These are phyloP conservation scores for Starmerella geochares DNA, from an alignment of 805 yeast genomes.

Conservation along the genomic window DNA sequence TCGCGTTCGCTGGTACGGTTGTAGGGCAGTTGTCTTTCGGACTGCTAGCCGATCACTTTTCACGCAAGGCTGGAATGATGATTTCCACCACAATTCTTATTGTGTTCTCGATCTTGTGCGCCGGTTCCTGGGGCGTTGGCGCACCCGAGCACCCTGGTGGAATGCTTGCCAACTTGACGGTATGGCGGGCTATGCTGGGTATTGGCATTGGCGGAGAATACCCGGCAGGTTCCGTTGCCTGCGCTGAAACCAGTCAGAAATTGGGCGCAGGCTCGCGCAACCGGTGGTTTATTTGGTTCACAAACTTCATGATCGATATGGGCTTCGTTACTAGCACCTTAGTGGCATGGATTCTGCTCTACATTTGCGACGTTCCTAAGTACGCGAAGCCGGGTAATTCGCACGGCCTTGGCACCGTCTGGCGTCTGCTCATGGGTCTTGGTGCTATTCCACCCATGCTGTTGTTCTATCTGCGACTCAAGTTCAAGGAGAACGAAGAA, in stretches of 20 bases:
- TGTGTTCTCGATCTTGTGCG: conserved; percentile 62
- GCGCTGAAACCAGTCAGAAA: conserved; percentile 77
- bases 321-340: conserved; percentile 80
- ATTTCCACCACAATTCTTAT: conserved; percentile 65
- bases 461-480: conserved; percentile 65
- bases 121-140: conserved; percentile 79
- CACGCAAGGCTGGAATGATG: conserved; percentile 77
- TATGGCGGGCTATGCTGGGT: conserved; percentile 79
- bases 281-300: conserved; percentile 81
- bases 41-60: conserved; percentile 62
- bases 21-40: conserved; percentile 79
- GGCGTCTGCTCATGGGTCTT: conserved; percentile 84
- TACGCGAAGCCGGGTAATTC: conserved; percentile 27
- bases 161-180: conserved; percentile 71
- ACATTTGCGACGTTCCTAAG: conserved; percentile 53
- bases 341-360: conserved; percentile 73
- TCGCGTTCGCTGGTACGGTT: conserved; percentile 87
- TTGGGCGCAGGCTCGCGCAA: conserved; percentile 77
- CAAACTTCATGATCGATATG: conserved; percentile 74
- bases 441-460: conserved; percentile 83
- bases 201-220: conserved; percentile 91
- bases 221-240: conserved; percentile 86
- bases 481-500: conserved; percentile 61
- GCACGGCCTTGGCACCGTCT: conserved; percentile 64
- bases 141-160: conserved; percentile 51